Conservation (phyloP, 2,329 filamentous ascomycete genomes). For the Hypoxylon sp. region DNA sequence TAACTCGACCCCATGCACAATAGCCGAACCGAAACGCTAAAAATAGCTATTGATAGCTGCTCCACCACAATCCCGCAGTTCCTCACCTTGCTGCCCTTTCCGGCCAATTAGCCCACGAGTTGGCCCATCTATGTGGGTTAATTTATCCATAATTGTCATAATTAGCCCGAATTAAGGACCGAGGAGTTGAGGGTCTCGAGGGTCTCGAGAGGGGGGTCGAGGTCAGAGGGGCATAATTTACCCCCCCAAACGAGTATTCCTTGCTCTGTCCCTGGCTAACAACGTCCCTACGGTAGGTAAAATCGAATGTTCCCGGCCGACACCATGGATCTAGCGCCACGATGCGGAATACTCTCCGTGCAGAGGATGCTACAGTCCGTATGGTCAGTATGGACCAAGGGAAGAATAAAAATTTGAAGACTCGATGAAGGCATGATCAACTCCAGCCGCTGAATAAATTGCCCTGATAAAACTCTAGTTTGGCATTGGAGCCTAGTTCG, state of each 20-base stretch:
- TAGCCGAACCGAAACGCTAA: slow-evolving; percentile 52
- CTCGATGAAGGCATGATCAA: slow-evolving; percentile 27
- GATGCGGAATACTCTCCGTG: background rate
- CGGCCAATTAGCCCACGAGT: slow-evolving; percentile 48
- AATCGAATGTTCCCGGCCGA: slow-evolving; percentile 11
- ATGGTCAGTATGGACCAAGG: slow-evolving; percentile 6
- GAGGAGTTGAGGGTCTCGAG: slow-evolving; percentile 13
- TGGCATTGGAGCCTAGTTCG: slow-evolving; percentile 25
- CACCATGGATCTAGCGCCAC: background rate
- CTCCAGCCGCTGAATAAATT: slow-evolving; percentile 13
- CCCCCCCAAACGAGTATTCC: slow-evolving; percentile 18
- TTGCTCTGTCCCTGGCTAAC: slow-evolving; percentile 7
- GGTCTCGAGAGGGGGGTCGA: background rate
- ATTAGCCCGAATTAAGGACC: slow-evolving; percentile 46
- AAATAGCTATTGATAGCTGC: slow-evolving; percentile 56
- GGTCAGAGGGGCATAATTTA: slow-evolving; percentile 33
- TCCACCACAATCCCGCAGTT: slow-evolving; percentile 32
- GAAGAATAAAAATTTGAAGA: slow-evolving; percentile 3
- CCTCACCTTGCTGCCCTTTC: slow-evolving; percentile 40
- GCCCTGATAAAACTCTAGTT: background rate
- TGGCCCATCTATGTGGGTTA: slow-evolving; percentile 48
- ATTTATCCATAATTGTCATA: slow-evolving; percentile 37
- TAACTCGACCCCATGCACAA: slow-evolving; percentile 47
- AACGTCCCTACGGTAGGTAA: background rate
- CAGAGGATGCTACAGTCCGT: slow-evolving; percentile 1